A percentile compares a stretch with the other conserved stretches of the same genome.
Conservation (phyloP, 2,329 filamentous ascomycete genomes). For the Sclerotinia trifoliorum region DNA sequence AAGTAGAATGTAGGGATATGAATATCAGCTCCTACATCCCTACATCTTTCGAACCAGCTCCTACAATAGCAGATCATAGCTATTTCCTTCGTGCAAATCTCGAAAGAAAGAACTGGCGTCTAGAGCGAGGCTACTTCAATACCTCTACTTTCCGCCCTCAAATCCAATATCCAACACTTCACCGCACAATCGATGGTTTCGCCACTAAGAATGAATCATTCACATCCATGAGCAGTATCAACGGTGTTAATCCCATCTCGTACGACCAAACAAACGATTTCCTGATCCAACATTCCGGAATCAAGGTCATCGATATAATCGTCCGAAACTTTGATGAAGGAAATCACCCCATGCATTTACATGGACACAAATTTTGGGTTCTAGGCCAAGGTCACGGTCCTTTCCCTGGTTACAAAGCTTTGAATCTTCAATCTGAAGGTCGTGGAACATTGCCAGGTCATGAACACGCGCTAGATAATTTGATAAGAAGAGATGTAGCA, state of each 20-base stretch:
- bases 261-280: conserved; percentile 49
- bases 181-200: conserved; percentile 50
- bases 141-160: conserved; percentile 53
- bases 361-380: conserved; percentile 73
- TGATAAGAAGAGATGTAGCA: conserved; percentile 52
- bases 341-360: conserved; percentile 72
- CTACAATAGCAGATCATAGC: conserved; percentile 49
- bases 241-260: conserved; percentile 53
- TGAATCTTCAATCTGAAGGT: conserved; percentile 43
- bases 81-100: conserved; percentile 58
- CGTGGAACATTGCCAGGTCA: conserved; percentile 41
- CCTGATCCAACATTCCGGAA: conserved; percentile 60
- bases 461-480: conserved; percentile 40
- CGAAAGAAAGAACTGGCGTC: conserved; percentile 57
- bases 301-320: conserved; percentile 67
- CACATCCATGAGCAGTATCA: conserved; percentile 44
- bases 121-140: conserved; percentile 60
- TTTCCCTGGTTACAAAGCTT: conserved; percentile 46
- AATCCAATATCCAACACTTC: conserved; percentile 49
- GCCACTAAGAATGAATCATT: conserved; percentile 47
- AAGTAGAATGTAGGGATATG: conserved; percentile 37
- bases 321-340: conserved; percentile 74
- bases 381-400: conserved; percentile 60
- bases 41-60: conserved; percentile 45
- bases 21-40: conserved; percentile 48